Percentiles rank a stretch among this genome's conserved stretches.
phyloP scores from a whole-genome alignment of 139 green algal species.

The Zygnema circumcarinatum region DNA sequence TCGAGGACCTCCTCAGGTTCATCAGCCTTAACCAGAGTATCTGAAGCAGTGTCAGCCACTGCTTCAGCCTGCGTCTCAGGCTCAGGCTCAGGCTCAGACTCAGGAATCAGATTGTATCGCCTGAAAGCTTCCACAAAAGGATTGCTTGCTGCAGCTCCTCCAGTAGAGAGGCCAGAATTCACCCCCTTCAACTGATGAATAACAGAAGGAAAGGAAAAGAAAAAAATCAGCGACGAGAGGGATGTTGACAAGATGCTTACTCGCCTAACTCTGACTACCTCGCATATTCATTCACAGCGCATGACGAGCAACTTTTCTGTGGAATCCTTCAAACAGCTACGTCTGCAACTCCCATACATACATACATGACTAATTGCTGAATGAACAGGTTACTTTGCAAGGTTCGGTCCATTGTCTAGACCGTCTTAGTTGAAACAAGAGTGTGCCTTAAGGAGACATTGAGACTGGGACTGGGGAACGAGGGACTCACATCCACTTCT shows the following conservation, averaged over 20 bases:
- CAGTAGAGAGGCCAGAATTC: conserved; percentile 41
- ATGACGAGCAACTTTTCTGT: too few species aligned
- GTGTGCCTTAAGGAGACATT: too few species aligned
- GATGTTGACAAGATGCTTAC: neutral
- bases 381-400: too few species aligned
- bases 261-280: neutral
- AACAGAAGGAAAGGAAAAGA: too few species aligned
- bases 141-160: conserved; percentile 29
- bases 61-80: conserved; percentile 6
- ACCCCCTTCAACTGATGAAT: neutral
- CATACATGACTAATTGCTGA: too few species aligned
- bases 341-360: too few species aligned
- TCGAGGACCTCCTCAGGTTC: neutral
- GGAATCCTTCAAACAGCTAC: too few species aligned
- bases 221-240: neutral
- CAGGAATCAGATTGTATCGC: conserved; percentile 41
- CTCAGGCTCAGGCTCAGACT: conserved; percentile 45
- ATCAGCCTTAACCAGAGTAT: neutral
- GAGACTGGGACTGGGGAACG: too few species aligned
- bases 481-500: conserved; percentile 61
- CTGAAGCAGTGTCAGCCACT: conserved; percentile 22
- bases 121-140: conserved; percentile 56
- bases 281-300: neutral
- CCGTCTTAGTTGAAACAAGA: too few species aligned
- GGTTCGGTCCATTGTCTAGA: too few species aligned